These are phyloP conservation scores for Aspergillus indologenus DNA, from an alignment of 495 filamentous ascomycete genomes.

Conservation along the genomic window DNA sequence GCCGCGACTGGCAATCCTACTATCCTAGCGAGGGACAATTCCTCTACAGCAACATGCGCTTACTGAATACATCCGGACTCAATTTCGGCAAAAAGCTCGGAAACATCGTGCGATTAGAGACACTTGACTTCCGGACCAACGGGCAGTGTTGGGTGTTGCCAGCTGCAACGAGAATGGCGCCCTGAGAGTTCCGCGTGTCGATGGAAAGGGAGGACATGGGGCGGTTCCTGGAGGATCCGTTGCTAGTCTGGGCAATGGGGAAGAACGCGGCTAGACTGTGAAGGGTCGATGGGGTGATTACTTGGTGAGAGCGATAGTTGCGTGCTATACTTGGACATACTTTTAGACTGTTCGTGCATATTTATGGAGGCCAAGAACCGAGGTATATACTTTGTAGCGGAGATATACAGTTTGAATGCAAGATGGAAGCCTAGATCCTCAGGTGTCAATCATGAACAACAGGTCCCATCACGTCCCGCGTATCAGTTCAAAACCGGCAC, in stretches of 20 bases:
- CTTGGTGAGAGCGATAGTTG: not conserved
- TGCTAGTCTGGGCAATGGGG: not conserved
- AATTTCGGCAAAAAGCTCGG: not conserved
- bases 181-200: not conserved
- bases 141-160: not conserved
- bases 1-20: not conserved
- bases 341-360: too few relatives aligned
- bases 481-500: too few relatives aligned
- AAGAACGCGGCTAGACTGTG: not conserved
- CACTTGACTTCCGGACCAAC: not conserved
- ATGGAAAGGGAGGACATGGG: not conserved
- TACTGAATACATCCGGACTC: not conserved
- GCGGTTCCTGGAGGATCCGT: not conserved
- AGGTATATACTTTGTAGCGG: too few relatives aligned
- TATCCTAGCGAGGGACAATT: not conserved
- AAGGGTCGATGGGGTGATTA: not conserved
- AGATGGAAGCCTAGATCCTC: too few relatives aligned
- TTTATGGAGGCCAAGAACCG: too few relatives aligned
- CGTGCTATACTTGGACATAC: too few relatives aligned
- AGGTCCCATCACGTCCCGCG: too few relatives aligned
- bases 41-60: not conserved
- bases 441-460: too few relatives aligned
- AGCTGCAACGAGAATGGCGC: not conserved
- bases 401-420: too few relatives aligned
- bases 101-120: not conserved